Evolutionary conservation across 164 flowering plant genomes (phyloP).

Genomic region (grape (Vitis vinifera)): ASM3070453v1 NC_081816.1:6644501-6645000

Average conservation of each 20-base stretch:
- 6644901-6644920: conserved; percentile 59
- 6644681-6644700: neutral
- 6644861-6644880: conserved; percentile 22
- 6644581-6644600: neutral
- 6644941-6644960: conserved; percentile 73
- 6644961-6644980: conserved; percentile 79
- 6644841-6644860: neutral
- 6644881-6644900: conserved; percentile 70
- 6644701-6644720: neutral
- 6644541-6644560: no score
- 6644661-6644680: neutral
- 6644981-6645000: conserved; percentile 40
- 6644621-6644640: neutral
- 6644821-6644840: no score
- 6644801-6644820: no score
- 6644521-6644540: no score
- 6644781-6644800: no score
- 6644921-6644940: conserved; percentile 85
- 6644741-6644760: neutral
- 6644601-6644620: neutral
- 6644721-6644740: neutral
- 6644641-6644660: neutral
- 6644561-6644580: no score
- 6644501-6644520: no score
- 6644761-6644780: neutral